Percentiles rank a stretch among this genome's conserved stretches.
Conservation (phyloP, 768 basidiomycete species). For the Termitomyces sp. region DNA sequence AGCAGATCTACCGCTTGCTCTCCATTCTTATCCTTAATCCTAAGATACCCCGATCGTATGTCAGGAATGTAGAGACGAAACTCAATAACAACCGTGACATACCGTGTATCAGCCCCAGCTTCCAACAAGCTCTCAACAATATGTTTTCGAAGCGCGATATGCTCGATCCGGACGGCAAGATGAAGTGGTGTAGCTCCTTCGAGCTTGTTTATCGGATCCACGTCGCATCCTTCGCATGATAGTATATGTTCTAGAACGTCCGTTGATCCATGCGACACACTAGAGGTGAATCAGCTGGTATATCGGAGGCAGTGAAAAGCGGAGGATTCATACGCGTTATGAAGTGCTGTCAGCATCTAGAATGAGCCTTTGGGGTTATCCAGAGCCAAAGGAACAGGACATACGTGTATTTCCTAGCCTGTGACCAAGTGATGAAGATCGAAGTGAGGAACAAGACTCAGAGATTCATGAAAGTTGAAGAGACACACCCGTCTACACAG, state of each 20-base stretch:
- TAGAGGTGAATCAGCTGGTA: conserved; percentile 17
- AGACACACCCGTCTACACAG: conserved; percentile 68
- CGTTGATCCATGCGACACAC: conserved; percentile 52
- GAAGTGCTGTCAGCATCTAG: conserved; percentile 45
- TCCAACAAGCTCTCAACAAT: conserved; percentile 69
- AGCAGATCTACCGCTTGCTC: conserved; percentile 55
- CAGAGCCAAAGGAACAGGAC: conserved; percentile 17
- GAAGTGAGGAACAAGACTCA: not conserved
- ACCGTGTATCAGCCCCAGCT: conserved; percentile 75
- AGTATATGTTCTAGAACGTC: conserved; percentile 72
- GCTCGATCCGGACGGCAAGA: conserved; percentile 57
- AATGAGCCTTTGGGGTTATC: not conserved
- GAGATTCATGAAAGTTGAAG: not conserved
- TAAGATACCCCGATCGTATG: conserved; percentile 24
- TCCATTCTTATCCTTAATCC: conserved; percentile 72
- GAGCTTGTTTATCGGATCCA: conserved; percentile 70
- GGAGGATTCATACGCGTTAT: conserved; percentile 51
- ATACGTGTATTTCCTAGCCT: conserved; percentile 79
- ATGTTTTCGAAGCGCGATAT: conserved; percentile 47
- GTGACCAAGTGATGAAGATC: conserved; percentile 11
- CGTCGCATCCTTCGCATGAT: conserved; percentile 73
- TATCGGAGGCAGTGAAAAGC: not conserved
- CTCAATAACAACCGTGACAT: conserved; percentile 17
- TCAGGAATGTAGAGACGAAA: not conserved
- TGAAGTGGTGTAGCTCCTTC: conserved; percentile 78